Evolutionary conservation across 306 rosid species (phyloP).

Genomic region (Sechiopsis laciniata): DNA sequence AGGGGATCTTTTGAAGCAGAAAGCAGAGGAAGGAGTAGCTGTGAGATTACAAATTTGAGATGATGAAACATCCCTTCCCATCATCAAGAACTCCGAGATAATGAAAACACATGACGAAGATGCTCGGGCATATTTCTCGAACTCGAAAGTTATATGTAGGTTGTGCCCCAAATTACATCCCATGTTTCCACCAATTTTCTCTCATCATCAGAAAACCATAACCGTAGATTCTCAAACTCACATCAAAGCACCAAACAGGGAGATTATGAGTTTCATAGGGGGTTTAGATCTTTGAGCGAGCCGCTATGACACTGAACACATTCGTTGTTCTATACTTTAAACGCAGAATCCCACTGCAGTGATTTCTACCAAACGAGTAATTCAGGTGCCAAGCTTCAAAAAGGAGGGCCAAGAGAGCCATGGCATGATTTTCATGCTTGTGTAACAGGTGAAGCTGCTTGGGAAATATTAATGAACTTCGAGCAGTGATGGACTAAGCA

Average conservation of each 20-base stretch:
- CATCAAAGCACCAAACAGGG: slow-evolving; percentile 41
- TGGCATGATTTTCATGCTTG: slow-evolving; percentile 99
- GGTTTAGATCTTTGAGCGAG: slow-evolving; percentile 86
- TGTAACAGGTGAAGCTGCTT: slow-evolving; percentile 74
- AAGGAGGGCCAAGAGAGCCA: slow-evolving; percentile 92
- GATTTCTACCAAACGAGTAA: slow-evolving; percentile 81
- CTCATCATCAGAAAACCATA: slow-evolving; percentile 88
- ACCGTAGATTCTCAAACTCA: slow-evolving; percentile 47
- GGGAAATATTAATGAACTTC: slow-evolving; percentile 78
- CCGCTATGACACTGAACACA: slow-evolving; percentile 82
- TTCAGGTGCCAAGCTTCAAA: slow-evolving; percentile 55
- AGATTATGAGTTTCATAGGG: slow-evolving; percentile 70
- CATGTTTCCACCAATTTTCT: slow-evolving; percentile 61
- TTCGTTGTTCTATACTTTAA: slow-evolving; percentile 61
- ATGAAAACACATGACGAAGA: slow-evolving; percentile 87
- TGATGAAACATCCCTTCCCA: slow-evolving; percentile 76
- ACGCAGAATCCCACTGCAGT: slow-evolving; percentile 40
- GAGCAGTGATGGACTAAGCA: slow-evolving; percentile 90
- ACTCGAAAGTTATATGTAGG: slow-evolving; percentile 71
- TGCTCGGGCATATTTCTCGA: slow-evolving; percentile 57
- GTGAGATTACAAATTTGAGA: slow-evolving; percentile 88
- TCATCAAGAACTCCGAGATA: slow-evolving; percentile 67
- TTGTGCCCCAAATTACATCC: slow-evolving; percentile 65
- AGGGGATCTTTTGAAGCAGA: slow-evolving; percentile 72
- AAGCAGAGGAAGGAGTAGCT: slow-evolving; percentile 90